These are phyloP conservation scores for Actinomortierella ambigua DNA, from an alignment of 371 early-diverging fungal genomes.

Conservation along the genomic window DNA sequence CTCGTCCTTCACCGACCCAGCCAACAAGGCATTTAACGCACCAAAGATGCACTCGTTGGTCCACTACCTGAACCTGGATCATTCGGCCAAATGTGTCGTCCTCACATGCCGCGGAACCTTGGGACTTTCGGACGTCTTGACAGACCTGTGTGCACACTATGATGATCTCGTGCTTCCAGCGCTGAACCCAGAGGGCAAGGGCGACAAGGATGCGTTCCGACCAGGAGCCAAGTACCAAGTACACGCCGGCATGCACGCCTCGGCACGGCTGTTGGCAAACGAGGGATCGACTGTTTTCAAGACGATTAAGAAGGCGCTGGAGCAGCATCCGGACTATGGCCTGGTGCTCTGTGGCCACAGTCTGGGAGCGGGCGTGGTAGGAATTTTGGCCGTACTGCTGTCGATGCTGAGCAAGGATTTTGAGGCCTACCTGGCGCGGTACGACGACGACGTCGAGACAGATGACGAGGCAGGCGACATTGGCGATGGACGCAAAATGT, in stretches of 20 bases:
- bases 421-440: slow-evolving; percentile 19
- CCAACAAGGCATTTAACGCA: slow-evolving; percentile 40
- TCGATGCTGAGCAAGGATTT: slow-evolving; percentile 53
- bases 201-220: slow-evolving; percentile 4
- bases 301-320: slow-evolving; percentile 67
- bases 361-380: slow-evolving; percentile 81
- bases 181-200: slow-evolving; percentile 9
- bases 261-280: slow-evolving; percentile 69
- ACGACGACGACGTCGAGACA: slow-evolving; percentile 7
- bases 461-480: slow-evolving; percentile 27
- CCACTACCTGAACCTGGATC: slow-evolving; percentile 87
- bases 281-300: slow-evolving; percentile 69
- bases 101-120: slow-evolving; percentile 91
- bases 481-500: slow-evolving; percentile 10
- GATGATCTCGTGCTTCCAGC: slow-evolving; percentile 61
- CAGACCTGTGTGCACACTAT: slow-evolving; percentile 87
- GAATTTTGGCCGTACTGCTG: slow-evolving; percentile 75
- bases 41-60: slow-evolving; percentile 77
- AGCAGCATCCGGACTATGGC: slow-evolving; percentile 71
- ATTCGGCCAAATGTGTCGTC: slow-evolving; percentile 73
- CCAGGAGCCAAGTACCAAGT: slow-evolving; percentile 54
- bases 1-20: slow-evolving; percentile 63
- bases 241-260: slow-evolving; percentile 81
- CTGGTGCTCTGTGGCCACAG: slow-evolving; percentile 83
- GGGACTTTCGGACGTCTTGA: slow-evolving; percentile 84